Evolutionary conservation across 2,329 filamentous ascomycete genomes (phyloP), one percentile per base, ranked within the genome.

Genomic region (Blumeria graminis): DNA sequence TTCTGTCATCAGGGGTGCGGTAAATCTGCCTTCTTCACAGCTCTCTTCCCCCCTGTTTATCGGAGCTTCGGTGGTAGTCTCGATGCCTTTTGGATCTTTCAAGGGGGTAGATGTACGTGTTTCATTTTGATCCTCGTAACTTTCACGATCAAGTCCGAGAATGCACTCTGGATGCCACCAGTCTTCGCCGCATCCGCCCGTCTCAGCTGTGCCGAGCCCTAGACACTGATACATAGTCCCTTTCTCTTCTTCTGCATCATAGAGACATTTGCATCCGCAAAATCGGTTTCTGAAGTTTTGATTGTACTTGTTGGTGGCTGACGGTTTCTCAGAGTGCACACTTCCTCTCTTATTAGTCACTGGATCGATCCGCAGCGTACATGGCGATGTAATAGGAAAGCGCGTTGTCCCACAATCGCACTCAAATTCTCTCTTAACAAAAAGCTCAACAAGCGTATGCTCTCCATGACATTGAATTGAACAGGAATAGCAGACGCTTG

Each of bases 191-290:
- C 90, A 96, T 4, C 89, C 90, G 14, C 89, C 89, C 1, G 82
- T 81, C 61, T 90, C 84, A 11, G 77, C 74, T 0, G 80, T 83
- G 0, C 87, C 88, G 0, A 96, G 72, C 0, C 90, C 90, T 1
- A 96, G 69, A 66, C 92, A 98, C 68, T 98, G 92, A 63, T 93
- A 98, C 92, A 98, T 98, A 41, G 89, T 96, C 0, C 90, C 90
- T 63, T 90, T 93, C 67, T 98, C 88, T 66, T 85, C 75, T 52
- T 90, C 78, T 0, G 90, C 80, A 66, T 95, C 84, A 66, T 98
- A 98, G 58, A 89, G 80, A 64, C 89, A 83, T 34, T 78, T 78
- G 65, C 92, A 98, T 1, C 84, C 86, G 67, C 92, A 98, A 70
- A 98, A 98, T 48, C 76, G 78, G 64, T 96, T 96, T 62, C 79